Evolutionary conservation across 352 stramenopile genomes (phyloP), one percentile per base, ranked within the genome.

Genomic region (Pythium dissimile): DNA sequence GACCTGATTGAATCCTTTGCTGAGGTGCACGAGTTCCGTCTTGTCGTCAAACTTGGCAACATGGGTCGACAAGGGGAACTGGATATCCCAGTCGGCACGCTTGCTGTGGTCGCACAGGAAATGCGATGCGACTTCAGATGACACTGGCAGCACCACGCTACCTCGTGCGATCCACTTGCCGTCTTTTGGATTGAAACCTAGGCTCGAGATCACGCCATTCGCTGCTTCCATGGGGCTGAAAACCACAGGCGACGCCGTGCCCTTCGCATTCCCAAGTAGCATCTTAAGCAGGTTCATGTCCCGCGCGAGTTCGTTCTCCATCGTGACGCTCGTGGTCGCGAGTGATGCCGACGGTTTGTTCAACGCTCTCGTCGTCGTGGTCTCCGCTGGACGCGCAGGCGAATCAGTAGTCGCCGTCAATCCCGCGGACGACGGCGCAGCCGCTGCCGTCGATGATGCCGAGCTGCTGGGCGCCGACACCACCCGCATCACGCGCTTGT

Each of bases 81-180:
- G 79, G 10, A 86, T 38, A 47, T 93, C 84, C 84, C 84, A 93
- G 10, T 91, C 80, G n/a, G 73, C 67, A 16, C 84, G 80, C 59
- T 82, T 83, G 9, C 59, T 62, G 50, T 91, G 77, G 50, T 93
- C 84, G 3, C 72, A 61, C 20, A 93, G 62, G 39, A 86, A 70
- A 37, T 73, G 75, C n/a, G 77, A 70, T 2, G 67, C 77, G 20
- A 90, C 75, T 53, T 88, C 80, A 0, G 80, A 83, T 8, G 77
- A 70, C 3, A 91, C 79, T 0, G 77, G 77, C 2, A 93, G 47
- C 31, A 89, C 72, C n/a, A 77, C 66, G 34, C 84, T 88, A 2
- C 74, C 84, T 3, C 80, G 73, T 20, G 73, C 80, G 30, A 82
- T 88, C 35, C 71, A 46, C 18, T 75, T 77, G 4, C 67, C 68